Conservation (phyloP, 2,329 filamentous ascomycete genomes). For the Podosphaera xanthii region DNA sequence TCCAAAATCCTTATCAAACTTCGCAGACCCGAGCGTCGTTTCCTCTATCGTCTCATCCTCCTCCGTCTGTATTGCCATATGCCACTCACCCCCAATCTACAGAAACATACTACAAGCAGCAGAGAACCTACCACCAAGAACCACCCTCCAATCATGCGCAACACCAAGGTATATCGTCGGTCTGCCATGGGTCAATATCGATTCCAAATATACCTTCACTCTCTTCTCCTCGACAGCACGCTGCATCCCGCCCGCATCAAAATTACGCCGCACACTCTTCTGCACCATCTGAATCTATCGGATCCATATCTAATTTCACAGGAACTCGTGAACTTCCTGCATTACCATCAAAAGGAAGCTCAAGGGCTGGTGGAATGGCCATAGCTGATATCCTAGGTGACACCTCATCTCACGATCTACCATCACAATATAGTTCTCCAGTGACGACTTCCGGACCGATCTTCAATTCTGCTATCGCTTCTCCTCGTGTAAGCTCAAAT, state of each 20-base stretch:
- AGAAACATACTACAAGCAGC: constrained; percentile 14
- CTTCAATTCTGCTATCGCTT: constrained; percentile 19
- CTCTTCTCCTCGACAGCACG: constrained; percentile 25
- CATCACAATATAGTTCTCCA: constrained; percentile 25
- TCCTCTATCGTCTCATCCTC: constrained; percentile 14
- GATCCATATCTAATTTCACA: constrained; percentile 18
- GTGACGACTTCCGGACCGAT: constrained; percentile 17
- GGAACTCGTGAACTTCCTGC: constrained; percentile 31
- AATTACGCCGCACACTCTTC: constrained; percentile 16
- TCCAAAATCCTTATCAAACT: constrained; percentile 13
- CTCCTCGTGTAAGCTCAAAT: constrained; percentile 17
- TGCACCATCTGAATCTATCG: constrained; percentile 14
- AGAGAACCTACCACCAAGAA: constrained; percentile 14
- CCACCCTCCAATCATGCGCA: constrained; percentile 13
- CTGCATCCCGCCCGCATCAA: constrained; percentile 13
- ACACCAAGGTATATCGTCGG: constrained; percentile 15
- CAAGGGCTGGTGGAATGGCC: constrained; percentile 38
- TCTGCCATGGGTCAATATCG: constrained; percentile 14
- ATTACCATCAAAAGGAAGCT: constrained; percentile 24
- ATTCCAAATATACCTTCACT: constrained; percentile 24
- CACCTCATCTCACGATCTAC: constrained; percentile 23
- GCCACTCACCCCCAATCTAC: constrained; percentile 16
- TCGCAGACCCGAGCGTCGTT: constrained; percentile 11
- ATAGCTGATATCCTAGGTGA: constrained; percentile 49
- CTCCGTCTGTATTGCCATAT: constrained; percentile 10